phyloP scores from a whole-genome alignment of 2,329 filamentous ascomycete genomes.

The Myotisia sp. region DNA sequence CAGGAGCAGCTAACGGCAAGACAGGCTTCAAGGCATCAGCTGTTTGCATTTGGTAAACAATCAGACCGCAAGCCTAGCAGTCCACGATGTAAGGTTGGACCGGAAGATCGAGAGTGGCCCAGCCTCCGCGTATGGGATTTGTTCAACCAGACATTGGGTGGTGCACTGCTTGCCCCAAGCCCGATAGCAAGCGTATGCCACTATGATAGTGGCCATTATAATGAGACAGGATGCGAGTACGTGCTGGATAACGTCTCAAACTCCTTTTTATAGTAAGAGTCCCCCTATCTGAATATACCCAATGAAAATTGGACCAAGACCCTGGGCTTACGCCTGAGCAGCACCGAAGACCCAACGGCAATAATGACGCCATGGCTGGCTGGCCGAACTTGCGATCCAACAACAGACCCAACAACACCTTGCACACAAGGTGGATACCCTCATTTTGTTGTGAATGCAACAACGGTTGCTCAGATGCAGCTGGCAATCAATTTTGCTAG shows the following conservation, averaged over 20 bases:
- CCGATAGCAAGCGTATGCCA: conserved; percentile 1
- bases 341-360: conserved; percentile 16
- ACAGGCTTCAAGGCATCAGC: too few relatives aligned
- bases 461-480: conserved; percentile 15
- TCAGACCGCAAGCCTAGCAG: too few relatives aligned
- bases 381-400: conserved; percentile 18
- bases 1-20: too few relatives aligned
- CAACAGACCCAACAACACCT: not conserved
- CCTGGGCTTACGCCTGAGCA: not conserved
- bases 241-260: not conserved
- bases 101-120: conserved; percentile 1
- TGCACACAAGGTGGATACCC: conserved; percentile 13
- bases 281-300: not conserved
- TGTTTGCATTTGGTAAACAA: too few relatives aligned
- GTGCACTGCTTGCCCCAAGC: not conserved
- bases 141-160: not conserved
- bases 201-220: not conserved
- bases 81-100: not conserved
- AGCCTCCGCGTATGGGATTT: not conserved
- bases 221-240: not conserved
- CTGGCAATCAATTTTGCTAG: conserved; percentile 17
- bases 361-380: conserved; percentile 18
- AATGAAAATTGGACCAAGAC: not conserved
- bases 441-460: conserved; percentile 26
- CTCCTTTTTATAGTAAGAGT: not conserved